Evolutionary conservation across 495 filamentous ascomycete species (phyloP).

Genomic region (Apodospora peruviana): DNA sequence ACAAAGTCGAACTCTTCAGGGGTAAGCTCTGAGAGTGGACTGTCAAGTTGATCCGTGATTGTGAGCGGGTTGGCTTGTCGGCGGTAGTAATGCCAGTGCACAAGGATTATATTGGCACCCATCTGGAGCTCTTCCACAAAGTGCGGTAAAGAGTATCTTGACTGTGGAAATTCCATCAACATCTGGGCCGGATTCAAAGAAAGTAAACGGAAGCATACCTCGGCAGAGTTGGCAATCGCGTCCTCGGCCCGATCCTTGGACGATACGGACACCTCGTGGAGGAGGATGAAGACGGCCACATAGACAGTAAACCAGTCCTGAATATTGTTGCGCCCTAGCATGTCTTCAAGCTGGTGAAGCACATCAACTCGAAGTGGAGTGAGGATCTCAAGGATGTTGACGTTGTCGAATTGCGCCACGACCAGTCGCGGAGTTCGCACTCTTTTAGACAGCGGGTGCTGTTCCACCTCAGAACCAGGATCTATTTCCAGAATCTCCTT

Average conservation of each 20-base stretch:
- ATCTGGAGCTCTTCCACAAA: neutral
- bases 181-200: neutral
- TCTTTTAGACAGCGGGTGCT: neutral
- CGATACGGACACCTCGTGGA: neutral
- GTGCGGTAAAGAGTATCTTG: neutral
- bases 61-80: neutral
- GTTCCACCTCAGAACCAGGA: too few relatives aligned
- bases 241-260: neutral
- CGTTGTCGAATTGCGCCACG: neutral
- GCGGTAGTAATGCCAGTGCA: neutral
- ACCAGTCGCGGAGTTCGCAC: neutral
- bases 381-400: neutral
- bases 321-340: neutral
- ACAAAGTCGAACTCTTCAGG: neutral
- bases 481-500: neutral
- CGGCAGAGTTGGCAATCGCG: neutral
- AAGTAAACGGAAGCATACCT: neutral
- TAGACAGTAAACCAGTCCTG: neutral
- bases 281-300: neutral
- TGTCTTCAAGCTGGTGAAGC: neutral
- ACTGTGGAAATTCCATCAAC: neutral
- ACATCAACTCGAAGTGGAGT: neutral
- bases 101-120: neutral
- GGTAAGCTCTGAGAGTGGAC: neutral
- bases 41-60: neutral